A percentile compares a stretch with the other conserved stretches of the same genome.
Conservation (phyloP, 1,284 basidiomycete genomes). For the Coniferiporia sulphurascens region DNA sequence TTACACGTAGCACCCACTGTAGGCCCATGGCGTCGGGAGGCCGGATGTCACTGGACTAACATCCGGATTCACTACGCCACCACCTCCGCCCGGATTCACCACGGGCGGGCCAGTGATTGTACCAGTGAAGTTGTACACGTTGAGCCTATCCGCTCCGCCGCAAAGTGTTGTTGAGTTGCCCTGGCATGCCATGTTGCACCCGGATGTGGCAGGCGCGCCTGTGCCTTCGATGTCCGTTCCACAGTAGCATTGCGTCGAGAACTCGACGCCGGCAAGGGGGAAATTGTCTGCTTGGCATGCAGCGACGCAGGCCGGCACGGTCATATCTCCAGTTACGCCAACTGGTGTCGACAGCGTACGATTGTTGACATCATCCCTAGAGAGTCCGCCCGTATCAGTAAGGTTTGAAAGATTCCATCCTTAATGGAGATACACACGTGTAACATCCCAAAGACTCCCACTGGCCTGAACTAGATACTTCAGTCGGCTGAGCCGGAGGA, state of each 20-base stretch:
- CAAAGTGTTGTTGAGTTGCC: constrained; percentile 60
- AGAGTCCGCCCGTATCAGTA: constrained; percentile 20
- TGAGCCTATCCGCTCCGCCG: constrained; percentile 56
- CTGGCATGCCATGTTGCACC: constrained; percentile 59
- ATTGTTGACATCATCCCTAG: constrained; percentile 22
- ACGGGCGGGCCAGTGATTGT: constrained; percentile 39
- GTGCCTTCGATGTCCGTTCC: constrained; percentile 42
- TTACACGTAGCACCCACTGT: constrained; percentile 31
- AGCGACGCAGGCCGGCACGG: constrained; percentile 25
- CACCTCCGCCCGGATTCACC: constrained; percentile 31
- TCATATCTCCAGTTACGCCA: constrained; percentile 23
- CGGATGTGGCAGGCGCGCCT: constrained; percentile 39
- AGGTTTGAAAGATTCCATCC: constrained; percentile 44
- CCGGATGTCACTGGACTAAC: constrained; percentile 29
- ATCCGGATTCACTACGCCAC: constrained; percentile 26
- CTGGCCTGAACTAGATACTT: constrained; percentile 46
- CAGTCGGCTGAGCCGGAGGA: constrained; percentile 49
- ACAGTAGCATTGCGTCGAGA: constrained; percentile 48
- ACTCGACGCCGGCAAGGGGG: constrained; percentile 29
- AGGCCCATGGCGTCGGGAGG: constrained; percentile 48
- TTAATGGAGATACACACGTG: constrained; percentile 37
- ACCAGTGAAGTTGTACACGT: constrained; percentile 63
- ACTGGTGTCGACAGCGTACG: constrained; percentile 20
- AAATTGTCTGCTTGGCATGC: constrained; percentile 24
- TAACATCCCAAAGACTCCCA: constrained; percentile 66